Evolutionary conservation across 345 rosid genomes (phyloP).

Genomic region (Alliaria petiolata): DNA sequence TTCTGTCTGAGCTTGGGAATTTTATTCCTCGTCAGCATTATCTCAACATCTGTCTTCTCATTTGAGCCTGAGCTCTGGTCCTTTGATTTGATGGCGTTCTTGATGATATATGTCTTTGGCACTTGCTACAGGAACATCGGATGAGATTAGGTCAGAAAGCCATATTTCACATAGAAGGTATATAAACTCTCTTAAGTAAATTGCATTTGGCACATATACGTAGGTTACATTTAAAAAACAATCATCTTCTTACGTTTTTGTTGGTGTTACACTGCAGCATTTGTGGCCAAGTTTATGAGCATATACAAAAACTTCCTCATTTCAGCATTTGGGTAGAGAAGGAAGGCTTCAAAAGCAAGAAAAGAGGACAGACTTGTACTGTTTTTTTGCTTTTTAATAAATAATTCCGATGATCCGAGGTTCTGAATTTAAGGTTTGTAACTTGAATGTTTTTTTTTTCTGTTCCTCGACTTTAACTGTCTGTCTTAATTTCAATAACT

Average conservation of each 20-base stretch:
- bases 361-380: constrained; percentile 1
- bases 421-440: background rate
- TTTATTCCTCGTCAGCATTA: background rate
- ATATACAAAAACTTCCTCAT: constrained; percentile 82
- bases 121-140: constrained; percentile 67
- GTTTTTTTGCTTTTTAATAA: background rate
- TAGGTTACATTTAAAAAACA: background rate
- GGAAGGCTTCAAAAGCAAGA: background rate
- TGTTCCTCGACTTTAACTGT: background rate
- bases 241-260: background rate
- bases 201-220: background rate
- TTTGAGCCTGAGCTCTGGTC: background rate
- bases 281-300: constrained; percentile 96
- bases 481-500: background rate
- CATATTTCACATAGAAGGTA: constrained; percentile 95
- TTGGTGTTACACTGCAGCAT: constrained; percentile 49
- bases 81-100: constrained; percentile 15
- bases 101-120: constrained; percentile 2
- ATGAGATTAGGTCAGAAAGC: constrained; percentile 87
- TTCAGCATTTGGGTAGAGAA: constrained; percentile 62
- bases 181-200: background rate
- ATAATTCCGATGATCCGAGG: background rate
- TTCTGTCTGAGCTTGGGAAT: background rate
- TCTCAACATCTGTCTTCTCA: background rate
- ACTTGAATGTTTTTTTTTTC: background rate